These are phyloP conservation scores for Curvularia eragrostidis DNA, from an alignment of 2,329 filamentous ascomycete genomes.

Conservation along the genomic window DNA sequence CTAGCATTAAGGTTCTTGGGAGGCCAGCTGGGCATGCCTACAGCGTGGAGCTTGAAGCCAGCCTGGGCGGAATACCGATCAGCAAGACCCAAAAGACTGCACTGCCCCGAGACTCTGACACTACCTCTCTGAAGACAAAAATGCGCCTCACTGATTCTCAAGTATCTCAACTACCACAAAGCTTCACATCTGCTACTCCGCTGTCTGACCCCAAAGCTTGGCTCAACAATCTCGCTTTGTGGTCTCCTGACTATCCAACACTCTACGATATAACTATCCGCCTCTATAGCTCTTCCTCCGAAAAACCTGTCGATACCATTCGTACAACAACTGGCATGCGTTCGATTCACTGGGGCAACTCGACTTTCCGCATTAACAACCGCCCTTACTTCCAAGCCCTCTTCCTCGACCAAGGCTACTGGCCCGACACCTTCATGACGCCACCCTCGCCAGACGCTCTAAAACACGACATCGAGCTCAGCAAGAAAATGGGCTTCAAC, in stretches of 20 bases:
- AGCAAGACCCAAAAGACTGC: constrained; percentile 53
- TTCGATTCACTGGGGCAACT: constrained; percentile 65
- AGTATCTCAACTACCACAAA: constrained; percentile 49
- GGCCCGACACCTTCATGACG: constrained; percentile 67
- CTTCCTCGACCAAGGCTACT: constrained; percentile 68
- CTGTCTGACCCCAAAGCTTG: constrained; percentile 52
- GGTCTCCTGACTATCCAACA: constrained; percentile 65
- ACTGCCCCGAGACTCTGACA: constrained; percentile 59
- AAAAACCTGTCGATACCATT: constrained; percentile 60
- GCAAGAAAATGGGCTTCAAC: constrained; percentile 69
- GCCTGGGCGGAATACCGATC: constrained; percentile 58
- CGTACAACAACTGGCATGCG: constrained; percentile 68
- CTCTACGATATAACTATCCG: constrained; percentile 64
- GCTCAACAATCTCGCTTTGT: constrained; percentile 65
- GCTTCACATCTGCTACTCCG: constrained; percentile 42
- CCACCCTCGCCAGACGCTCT: constrained; percentile 59
- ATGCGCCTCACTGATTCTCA: constrained; percentile 58
- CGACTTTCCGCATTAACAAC: constrained; percentile 66
- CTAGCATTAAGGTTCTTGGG: constrained; percentile 59
- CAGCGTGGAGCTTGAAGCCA: constrained; percentile 62
- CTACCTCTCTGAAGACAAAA: constrained; percentile 56
- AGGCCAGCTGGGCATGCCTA: constrained; percentile 57
- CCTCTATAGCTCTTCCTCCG: constrained; percentile 54
- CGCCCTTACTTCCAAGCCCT: constrained; percentile 67
- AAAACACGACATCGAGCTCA: constrained; percentile 61